Evolutionary conservation across 768 basidiomycete genomes (phyloP), one percentile per base, ranked within the genome.

Genomic region (Amanita muscaria): DNA sequence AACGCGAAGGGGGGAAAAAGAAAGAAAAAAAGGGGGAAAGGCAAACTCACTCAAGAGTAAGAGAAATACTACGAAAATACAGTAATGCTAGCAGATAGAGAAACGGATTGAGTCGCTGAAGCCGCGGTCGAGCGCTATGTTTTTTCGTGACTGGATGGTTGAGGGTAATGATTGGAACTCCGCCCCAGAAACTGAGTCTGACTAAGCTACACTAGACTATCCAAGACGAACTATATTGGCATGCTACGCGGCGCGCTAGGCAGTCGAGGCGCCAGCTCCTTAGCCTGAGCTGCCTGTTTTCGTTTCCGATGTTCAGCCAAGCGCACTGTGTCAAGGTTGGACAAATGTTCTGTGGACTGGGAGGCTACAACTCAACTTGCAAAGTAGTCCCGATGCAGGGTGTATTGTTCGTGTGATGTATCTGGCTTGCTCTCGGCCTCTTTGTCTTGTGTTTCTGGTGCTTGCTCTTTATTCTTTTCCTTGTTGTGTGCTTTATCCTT

Each of bases 361-460:
- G 5, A 38, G 11, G 2, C 15, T 16, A 25, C 15, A 30, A 59
- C 64, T 64, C 56, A 54, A 75, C 73, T 70, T 15, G 70, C 67
- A 59, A 87, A 96, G 49, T 87, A 79, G 49, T 85, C 77, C 31
- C 89, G 76, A 63, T 94, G 89, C n/a, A 96, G 68, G 7, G 72
- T 67, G 56, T 82, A 96, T 50, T 79, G 76, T 56, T 83, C 73
- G 65, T 93, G 91, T 19, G 67, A 58, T 39, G 62, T 45, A 18
- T 8, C 34, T 19, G 68, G 49, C 53, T 61, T 51, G 48, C 55
- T 49, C 49, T 60, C 56, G 18, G 56, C 55, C 44, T 61, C 59
- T 34, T 60, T 50, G 47, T 63, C 60, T 51, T 64, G 56, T 49
- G 58, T 52, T 57, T 61, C 54, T 47, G 56, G 46, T 30, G 19